Conservation (phyloP, 345 rosid genomes). For the Angophora floribunda region DNA sequence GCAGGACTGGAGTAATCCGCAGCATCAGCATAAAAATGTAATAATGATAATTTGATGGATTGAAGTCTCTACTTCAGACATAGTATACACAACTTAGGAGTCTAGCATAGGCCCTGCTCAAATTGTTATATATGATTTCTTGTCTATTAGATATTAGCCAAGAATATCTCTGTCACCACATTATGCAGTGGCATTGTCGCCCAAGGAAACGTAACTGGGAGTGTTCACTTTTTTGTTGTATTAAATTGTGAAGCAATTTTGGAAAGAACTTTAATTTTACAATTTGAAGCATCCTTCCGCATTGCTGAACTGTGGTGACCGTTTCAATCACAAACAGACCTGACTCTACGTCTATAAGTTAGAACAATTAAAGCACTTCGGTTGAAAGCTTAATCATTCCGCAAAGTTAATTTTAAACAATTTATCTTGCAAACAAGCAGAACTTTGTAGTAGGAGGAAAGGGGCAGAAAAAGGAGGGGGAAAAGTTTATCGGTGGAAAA, state of each 20-base stretch:
- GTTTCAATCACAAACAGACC: background rate
- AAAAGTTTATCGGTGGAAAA: background rate
- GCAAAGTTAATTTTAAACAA: background rate
- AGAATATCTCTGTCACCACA: background rate
- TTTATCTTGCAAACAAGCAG: background rate
- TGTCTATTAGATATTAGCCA: background rate
- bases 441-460: background rate
- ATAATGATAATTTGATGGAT: background rate
- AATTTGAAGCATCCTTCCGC: background rate
- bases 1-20: background rate
- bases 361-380: background rate
- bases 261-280: background rate
- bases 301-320: background rate
- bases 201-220: background rate
- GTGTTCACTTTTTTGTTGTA: background rate
- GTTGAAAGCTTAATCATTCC: background rate
- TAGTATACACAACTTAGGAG: background rate
- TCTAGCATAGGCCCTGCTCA: background rate
- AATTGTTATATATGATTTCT: background rate
- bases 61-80: background rate
- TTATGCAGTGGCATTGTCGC: background rate
- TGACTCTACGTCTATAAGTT: background rate
- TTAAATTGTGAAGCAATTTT: accelerated
- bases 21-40: background rate
- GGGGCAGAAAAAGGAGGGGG: background rate